Evolutionary conservation across 106 monocot species (phyloP), one percentile per base, ranked within the genome.

Genomic region (Acorus gramineus): DNA sequence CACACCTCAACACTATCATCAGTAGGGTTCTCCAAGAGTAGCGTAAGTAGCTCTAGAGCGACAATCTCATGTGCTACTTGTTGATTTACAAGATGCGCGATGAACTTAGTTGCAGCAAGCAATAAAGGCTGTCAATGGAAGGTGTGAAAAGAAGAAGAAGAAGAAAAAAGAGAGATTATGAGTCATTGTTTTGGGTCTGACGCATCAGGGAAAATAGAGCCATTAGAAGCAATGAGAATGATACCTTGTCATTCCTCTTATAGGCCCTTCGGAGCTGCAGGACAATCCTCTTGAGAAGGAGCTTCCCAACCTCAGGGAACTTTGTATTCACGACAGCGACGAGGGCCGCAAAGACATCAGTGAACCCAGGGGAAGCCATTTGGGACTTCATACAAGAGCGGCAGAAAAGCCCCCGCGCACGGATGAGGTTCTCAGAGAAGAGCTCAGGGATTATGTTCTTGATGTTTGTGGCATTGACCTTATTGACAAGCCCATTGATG

Each of bases 381-480:
- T 95, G 94, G 2, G 90, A 90, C 61, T 95, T 95, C 79, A 95
- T 90, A 53, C 94, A 95, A 1, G 94, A 95, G 45, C 90, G 76
- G 53, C 94, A 95, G 66, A 95, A 95, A 4, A 95, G 71, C 9
- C 94, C 94, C 57, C 90, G 58, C 7, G 90, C 94, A 8, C 90
- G 74, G 56, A 95, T 82, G 11, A 95, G 82, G 56, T 95, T 95
- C 82, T 95, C 94, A 0, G 84, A 74, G 52, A 95, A 90, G 28
- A 95, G 86, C 78, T 95, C 94, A 0, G 86, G 90, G 46, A 95
- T 78, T 3, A 95, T 95, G 70, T 95, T 95, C 76, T 95, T 95
- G 47, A 95, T 87, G 64, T 95, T 95, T 8, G 94, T 84, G 3
- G 90, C 94, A 74, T 95, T 95, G 10, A 95, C 94, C 58, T 95